Evolutionary conservation across 2,329 filamentous ascomycete species (phyloP).

Genomic region (Metarhizium rileyi): DNA sequence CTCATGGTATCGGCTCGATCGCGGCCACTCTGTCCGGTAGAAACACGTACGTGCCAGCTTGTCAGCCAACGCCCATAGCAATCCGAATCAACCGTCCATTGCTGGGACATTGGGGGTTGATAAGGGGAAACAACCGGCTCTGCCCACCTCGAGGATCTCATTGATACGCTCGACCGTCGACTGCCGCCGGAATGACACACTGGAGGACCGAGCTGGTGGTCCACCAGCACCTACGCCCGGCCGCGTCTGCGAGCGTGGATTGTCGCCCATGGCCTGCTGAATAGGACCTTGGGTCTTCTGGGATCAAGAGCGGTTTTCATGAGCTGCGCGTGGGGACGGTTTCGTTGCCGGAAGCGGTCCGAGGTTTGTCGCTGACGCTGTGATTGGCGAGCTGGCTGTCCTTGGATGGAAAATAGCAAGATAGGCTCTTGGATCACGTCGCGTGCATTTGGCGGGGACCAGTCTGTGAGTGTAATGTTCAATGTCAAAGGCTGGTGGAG

Average conservation of each 20-base stretch:
- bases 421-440: neutral
- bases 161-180: constrained; percentile 32
- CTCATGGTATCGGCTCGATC: constrained; percentile 33
- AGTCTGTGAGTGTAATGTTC: too few species aligned
- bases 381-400: neutral
- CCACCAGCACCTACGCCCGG: neutral
- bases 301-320: neutral
- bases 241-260: neutral
- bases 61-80: constrained; percentile 5
- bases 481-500: too few species aligned
- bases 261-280: constrained; percentile 1
- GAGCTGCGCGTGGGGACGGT: neutral
- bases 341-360: neutral
- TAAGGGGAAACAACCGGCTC: neutral
- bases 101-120: neutral
- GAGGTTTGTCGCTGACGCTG: neutral
- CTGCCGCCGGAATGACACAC: constrained; percentile 14
- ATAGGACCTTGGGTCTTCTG: neutral
- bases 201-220: neutral
- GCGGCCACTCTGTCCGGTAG: constrained; percentile 27
- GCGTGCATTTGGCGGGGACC: neutral
- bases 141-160: constrained; percentile 36
- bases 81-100: neutral
- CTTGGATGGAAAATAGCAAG: neutral
- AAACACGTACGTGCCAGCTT: neutral